Base-by-base conservation (phyloP, 192 early-diverging fungal species). In the Rhizoclosmatium sp. region DNA sequence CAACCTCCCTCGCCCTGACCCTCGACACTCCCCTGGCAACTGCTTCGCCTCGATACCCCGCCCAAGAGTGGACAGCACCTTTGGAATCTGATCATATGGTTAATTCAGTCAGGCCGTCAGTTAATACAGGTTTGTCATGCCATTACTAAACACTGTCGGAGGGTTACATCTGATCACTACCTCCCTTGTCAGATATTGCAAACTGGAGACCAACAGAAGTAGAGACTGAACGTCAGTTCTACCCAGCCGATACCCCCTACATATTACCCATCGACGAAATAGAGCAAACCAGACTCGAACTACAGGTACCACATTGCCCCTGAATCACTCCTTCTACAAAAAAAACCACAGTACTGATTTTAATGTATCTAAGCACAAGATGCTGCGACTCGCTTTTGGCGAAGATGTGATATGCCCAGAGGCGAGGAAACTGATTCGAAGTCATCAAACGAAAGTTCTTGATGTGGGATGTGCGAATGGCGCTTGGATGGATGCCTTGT, bases 381-480 rank as follows among this genome's bases (percentile, higher is more conserved):
- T 68, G 40, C 65, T 68, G 0, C 65, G 46, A 39, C 9, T 16
- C 10, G 46, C 65, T 4, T 68, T 68, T 68, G 40, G 65, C 59
- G 61, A 39, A 23, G 59, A 75, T 46, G 58, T 75, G 16, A 44
- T 62, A 4, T 44, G 72, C 45, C 59, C 56, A 10, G 72, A 40
- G 4, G 72, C 72, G 4, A 14, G 54, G 16, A 41, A 9, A 4
- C 3, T 42, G 3, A n/a, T 75, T 9, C 59, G 61, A 42, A 44
- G 45, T 4, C 10, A 48, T 10, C 31, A 59, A 14, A 31, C 47
- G 10, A 76, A 76, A 42, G 65, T 76, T 2, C 49, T 76, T 19
- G 75, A 76, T 54, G 75, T 76, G 1, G 75, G 75, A 39, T 76
- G 75, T 42, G 75, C 75, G 14, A 67, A 48, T 31, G 75, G 75